Evolutionary conservation across 2,329 filamentous ascomycete species (phyloP), one percentile per base, ranked within the genome.

Genomic region (Hawksworthiomyces lignivorus): DNA sequence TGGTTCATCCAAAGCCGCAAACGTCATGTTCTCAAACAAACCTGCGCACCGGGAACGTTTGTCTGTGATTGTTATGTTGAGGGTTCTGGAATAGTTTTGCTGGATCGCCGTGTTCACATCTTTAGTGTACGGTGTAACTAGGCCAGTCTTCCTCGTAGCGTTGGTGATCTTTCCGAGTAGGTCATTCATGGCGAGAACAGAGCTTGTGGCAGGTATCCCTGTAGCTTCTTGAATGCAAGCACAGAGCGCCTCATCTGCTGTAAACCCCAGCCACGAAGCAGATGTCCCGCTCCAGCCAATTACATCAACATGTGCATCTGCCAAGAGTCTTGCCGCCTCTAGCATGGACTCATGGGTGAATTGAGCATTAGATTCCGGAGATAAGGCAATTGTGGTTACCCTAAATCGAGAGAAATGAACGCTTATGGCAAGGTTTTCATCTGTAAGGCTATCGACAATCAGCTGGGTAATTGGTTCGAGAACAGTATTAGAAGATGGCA

Each of bases 371-470:
- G 57, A 58, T 8, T 45, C 40, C 1, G 53, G 26, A 7, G 59
- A 52, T 20, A 67, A 56, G 15, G 55, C 57, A 43, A 69, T 63
- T 10, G 52, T 58, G 17, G 57, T 63, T 11, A 68, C 63, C 12
- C 54, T 52, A 45, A 68, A 64, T 31, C 65, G 62, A 10, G 64
- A 62, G 54, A 65, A 68, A 52, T 68, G 65, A 8, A 61, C 63
- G 4, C 58, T 62, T 17, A 67, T 52, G 12, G 52, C 48, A 3
- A 56, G 49, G 1, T 18, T 17, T 20, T 15, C 19, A 24, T n/a
- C 17, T 1, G 31, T 18, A 14, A 64, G 52, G 14, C 49, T 49
- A 14, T 54, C 47, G 35, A 67, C 43, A 35, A 68, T 59, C 26
- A 56, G 54, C 19, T 54, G 54, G 7, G 64, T 65, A 12, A 68